Evolutionary conservation across 495 filamentous ascomycete genomes (phyloP), one percentile per base, ranked within the genome.

Genomic region (Penicillium antarcticum): DNA sequence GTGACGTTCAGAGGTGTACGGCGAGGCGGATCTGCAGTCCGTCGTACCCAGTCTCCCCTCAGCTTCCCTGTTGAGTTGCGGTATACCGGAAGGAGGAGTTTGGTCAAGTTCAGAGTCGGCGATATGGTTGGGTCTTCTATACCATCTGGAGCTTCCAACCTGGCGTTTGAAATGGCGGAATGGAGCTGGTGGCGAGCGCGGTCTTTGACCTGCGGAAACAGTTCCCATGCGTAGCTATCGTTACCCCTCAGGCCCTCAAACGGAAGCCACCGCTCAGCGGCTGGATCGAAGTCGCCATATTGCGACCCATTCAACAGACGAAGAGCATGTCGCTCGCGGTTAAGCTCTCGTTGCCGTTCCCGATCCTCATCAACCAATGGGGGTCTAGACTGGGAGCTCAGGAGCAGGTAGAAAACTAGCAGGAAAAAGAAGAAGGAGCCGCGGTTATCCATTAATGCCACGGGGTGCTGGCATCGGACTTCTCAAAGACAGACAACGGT

Each of bases 1-100:
- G 78, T 75, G 3, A 73, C 69, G 46, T 86, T 87, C 49, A 85
- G 61, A 19, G 62, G 66, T 5, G 67, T 39, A n/a, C 41, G 69
- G 11, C 61, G 70, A 14, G 62, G 35, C 17, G 56, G 56, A 51
- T 65, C 66, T 46, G 70, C 72, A 13, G 75, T 67, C 48, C 70
- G 72, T 6, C 87, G 82, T 46, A 87, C 80, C 89, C 90, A 96
- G 52, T 83, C 73, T 10, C 91, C 91, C 17, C 77, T 74, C 17
- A 94, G 74, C 40, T 83, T 84, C 0, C 91, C 88, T 6, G 90
- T 92, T 24, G 86, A 79, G 70, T 96, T 96, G 59, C 83, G 80
- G 76, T 92, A 96, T 12, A 90, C 63, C 1, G 81, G 75, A 6
- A 75, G 62, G 64, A 60, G 70, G 45, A 73, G 65, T 45, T 61